Evolutionary conservation across 176 grass and related monocot species (phyloP).

Genomic region (Calamus simplicifolius): DNA sequence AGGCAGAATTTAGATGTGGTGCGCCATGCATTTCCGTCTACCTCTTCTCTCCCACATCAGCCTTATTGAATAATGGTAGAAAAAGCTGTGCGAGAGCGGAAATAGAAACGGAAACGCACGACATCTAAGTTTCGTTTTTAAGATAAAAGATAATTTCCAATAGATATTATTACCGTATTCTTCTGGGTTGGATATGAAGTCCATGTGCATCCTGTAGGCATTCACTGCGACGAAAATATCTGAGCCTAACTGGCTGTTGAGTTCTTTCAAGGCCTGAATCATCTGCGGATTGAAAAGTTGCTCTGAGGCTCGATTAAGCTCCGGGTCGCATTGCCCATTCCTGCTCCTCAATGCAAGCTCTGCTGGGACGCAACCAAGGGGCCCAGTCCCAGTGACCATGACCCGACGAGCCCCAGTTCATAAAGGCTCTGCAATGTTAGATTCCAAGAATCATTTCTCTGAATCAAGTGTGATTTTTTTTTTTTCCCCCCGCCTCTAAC

Average conservation of each 20-base stretch:
- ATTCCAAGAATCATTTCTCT: no score
- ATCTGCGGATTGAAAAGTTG: constrained; percentile 70
- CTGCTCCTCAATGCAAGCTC: constrained; percentile 64
- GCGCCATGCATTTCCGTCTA: no score
- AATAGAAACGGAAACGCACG: no score
- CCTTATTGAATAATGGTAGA: no score
- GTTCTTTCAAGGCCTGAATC: constrained; percentile 6
- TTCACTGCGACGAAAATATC: constrained; percentile 56
- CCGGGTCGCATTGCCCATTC: constrained; percentile 55
- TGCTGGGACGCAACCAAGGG: constrained; percentile 79
- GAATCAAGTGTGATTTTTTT: no score
- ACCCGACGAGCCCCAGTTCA: constrained; percentile 39
- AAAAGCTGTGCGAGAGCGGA: no score
- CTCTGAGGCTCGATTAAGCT: constrained; percentile 51
- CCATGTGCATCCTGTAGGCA: constrained; percentile 42
- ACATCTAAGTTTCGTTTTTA: no score
- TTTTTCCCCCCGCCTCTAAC: no score
- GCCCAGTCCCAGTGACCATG: constrained; percentile 66
- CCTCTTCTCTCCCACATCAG: no score
- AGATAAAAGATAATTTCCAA: no score
- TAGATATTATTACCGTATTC: constrained; percentile 18
- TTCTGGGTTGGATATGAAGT: constrained; percentile 64
- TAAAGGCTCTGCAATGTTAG: constrained; percentile 27
- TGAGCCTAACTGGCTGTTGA: constrained; percentile 33
- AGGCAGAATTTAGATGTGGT: no score